Evolutionary conservation across 2,329 filamentous ascomycete genomes (phyloP).

Genomic region (Colletotrichum abscissum): DNA sequence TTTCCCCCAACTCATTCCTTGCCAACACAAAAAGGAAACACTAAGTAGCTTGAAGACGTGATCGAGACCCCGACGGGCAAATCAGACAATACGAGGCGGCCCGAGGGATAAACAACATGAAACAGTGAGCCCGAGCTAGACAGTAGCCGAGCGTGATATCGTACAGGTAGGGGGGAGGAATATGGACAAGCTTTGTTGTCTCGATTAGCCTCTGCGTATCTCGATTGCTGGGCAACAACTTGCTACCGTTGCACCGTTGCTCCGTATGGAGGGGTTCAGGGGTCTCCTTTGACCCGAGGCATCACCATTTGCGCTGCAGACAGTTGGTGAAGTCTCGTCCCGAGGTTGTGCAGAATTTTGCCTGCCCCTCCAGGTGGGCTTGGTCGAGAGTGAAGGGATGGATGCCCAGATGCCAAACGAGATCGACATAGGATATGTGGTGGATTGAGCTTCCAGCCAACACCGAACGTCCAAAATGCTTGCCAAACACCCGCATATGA

Average conservation of each 20-base stretch:
- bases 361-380: neutral
- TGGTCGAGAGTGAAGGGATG: neutral
- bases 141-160: slow-evolving; percentile 34
- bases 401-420: slow-evolving; percentile 16
- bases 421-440: slow-evolving; percentile 6
- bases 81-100: neutral
- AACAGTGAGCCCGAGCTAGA: slow-evolving; percentile 28
- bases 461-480: slow-evolving; percentile 33
- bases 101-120: slow-evolving; percentile 22
- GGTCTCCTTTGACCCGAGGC: neutral
- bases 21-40: slow-evolving; percentile 37
- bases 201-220: slow-evolving; percentile 31
- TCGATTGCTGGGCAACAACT: slow-evolving; percentile 5
- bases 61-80: neutral
- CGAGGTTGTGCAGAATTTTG: slow-evolving; percentile 17
- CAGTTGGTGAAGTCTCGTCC: neutral
- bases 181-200: slow-evolving; percentile 13
- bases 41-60: neutral
- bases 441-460: slow-evolving; percentile 20
- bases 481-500: slow-evolving; percentile 36
- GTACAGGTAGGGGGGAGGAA: slow-evolving; percentile 24
- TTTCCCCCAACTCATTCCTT: slow-evolving; percentile 38
- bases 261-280: neutral
- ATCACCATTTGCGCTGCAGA: slow-evolving; percentile 25
- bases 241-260: neutral